phyloP scores from a whole-genome alignment of 2,329 filamentous ascomycete genomes.

The Paraphoma sp. region DNA sequence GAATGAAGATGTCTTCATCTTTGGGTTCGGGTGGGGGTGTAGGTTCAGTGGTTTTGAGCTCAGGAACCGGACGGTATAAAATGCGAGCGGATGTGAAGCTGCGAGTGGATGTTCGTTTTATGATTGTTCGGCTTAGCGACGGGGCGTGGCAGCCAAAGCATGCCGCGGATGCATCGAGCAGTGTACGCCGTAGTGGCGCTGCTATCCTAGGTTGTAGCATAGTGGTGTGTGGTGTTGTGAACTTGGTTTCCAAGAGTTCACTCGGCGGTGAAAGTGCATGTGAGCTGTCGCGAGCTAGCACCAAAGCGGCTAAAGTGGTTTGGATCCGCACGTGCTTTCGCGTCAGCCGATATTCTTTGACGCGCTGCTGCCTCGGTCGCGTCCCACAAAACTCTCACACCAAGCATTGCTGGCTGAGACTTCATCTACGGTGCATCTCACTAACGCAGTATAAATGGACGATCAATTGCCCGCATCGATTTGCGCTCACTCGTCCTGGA shows the following conservation, averaged over 20 bases:
- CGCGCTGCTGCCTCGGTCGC: slow-evolving; percentile 22
- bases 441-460: slow-evolving; percentile 8
- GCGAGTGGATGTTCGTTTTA: slow-evolving; percentile 20
- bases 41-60: slow-evolving; percentile 12
- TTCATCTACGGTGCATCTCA: neutral
- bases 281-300: slow-evolving; percentile 17
- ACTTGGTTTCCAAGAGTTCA: slow-evolving; percentile 1
- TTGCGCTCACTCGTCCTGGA: neutral
- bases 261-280: slow-evolving; percentile 7
- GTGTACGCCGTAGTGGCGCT: slow-evolving; percentile 16
- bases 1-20: slow-evolving; percentile 52
- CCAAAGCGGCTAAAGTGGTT: slow-evolving; percentile 13
- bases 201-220: slow-evolving; percentile 44
- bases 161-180: slow-evolving; percentile 18
- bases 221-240: slow-evolving; percentile 11
- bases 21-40: slow-evolving; percentile 15
- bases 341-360: slow-evolving; percentile 15
- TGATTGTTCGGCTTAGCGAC: slow-evolving; percentile 12
- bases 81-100: slow-evolving; percentile 32
- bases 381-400: slow-evolving; percentile 8
- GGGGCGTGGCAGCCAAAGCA: slow-evolving; percentile 24
- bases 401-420: slow-evolving; percentile 1
- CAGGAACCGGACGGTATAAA: slow-evolving; percentile 23
- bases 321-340: slow-evolving; percentile 25
- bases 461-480: neutral